Percentiles rank a stretch among this genome's conserved stretches.
Evolutionary conservation across 2,329 filamentous ascomycete genomes (phyloP).

Genomic region (Penicillium sp.): DNA sequence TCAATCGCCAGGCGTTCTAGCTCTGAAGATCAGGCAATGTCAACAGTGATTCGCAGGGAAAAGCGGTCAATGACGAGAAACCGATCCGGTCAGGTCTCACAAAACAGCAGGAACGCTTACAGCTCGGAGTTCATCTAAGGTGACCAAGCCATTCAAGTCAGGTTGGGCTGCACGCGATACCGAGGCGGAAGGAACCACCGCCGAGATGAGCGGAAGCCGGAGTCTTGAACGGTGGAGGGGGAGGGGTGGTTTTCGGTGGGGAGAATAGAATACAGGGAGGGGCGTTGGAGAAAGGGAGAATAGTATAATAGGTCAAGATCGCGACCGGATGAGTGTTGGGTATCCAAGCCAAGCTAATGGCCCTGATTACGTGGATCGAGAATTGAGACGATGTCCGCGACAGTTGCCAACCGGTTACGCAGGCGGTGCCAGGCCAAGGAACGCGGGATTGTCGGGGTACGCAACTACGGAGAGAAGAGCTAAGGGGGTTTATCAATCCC

Average conservation of each 20-base stretch:
- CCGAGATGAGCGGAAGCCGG: conserved; percentile 22
- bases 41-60: conserved; percentile 7
- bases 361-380: conserved; percentile 33
- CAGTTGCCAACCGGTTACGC: conserved; percentile 26
- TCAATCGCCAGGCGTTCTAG: conserved; percentile 21
- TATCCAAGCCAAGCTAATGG: conserved; percentile 33
- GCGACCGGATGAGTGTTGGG: conserved; percentile 26
- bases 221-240: conserved; percentile 4
- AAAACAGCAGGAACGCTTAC: conserved; percentile 33
- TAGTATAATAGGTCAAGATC: conserved; percentile 15
- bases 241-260: neutral
- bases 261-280: neutral
- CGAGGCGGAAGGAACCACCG: conserved; percentile 30
- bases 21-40: conserved; percentile 19
- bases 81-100: conserved; percentile 5
- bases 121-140: conserved; percentile 17
- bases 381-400: conserved; percentile 15
- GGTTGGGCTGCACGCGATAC: conserved; percentile 38
- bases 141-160: conserved; percentile 39
- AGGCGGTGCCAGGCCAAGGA: conserved; percentile 16
- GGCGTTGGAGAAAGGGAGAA: neutral
- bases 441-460: conserved; percentile 22
- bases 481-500: neutral
- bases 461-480: neutral
- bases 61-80: neutral